Conservation (phyloP, 176 grass and related monocot species). For the Thalia dealbata region DNA sequence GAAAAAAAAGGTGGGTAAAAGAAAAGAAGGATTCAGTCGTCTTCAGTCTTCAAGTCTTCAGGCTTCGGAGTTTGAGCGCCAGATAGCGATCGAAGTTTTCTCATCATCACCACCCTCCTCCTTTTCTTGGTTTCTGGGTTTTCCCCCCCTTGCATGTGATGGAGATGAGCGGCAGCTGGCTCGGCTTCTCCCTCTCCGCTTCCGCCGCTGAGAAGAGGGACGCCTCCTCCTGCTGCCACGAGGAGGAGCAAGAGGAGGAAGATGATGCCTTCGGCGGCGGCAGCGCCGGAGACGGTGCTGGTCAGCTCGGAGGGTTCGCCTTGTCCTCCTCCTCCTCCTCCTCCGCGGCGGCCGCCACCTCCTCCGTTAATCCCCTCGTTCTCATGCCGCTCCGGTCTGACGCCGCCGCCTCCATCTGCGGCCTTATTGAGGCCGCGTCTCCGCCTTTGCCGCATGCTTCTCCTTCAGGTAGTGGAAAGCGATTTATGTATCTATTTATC, state of each 20-base stretch:
- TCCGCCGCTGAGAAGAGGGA: background rate
- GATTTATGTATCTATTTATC: no score
- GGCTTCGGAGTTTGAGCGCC: conserved; percentile 19
- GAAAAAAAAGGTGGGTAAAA: background rate
- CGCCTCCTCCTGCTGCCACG: background rate
- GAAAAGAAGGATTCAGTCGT: background rate
- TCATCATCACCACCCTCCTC: background rate
- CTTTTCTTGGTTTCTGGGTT: conserved; percentile 17
- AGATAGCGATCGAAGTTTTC: background rate
- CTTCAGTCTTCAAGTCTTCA: no score
- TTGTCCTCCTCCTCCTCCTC: no score
- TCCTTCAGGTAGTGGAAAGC: conserved; percentile 17
- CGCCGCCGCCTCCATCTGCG: conserved; percentile 23
- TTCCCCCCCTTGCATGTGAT: background rate
- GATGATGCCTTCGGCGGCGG: background rate
- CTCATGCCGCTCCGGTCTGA: conserved; percentile 23
- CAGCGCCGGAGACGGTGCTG: no score
- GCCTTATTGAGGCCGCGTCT: background rate
- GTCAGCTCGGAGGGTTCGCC: no score
- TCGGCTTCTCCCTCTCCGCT: conserved; percentile 14
- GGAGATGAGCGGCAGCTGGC: conserved; percentile 17
- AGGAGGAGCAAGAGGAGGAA: background rate
- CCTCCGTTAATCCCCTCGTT: background rate
- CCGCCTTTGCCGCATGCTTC: background rate
- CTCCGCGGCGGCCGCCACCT: no score